Evolutionary conservation across 1,139 yeast genomes (phyloP).

Genomic region (Kazachstania sp.): DNA sequence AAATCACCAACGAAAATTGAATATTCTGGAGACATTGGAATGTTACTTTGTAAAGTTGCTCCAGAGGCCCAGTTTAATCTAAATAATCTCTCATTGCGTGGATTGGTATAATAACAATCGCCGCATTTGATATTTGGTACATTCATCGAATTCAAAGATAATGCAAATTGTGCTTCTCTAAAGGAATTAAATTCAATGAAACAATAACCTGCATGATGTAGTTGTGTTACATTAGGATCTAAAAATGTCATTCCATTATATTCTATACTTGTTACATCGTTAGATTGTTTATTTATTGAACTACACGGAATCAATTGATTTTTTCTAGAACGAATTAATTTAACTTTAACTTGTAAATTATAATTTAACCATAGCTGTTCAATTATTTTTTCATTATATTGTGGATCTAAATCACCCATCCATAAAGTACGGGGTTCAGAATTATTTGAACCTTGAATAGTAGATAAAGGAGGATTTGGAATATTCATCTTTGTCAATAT

Average conservation of each 20-base stretch:
- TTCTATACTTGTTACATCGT: too few species aligned
- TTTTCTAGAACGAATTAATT: constrained; percentile 50
- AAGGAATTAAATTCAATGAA: constrained; percentile 71
- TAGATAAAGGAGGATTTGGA: not conserved
- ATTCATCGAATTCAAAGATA: constrained; percentile 56
- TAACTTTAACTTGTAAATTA: constrained; percentile 45
- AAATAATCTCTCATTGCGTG: constrained; percentile 35
- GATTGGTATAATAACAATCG: constrained; percentile 19
- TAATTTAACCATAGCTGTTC: constrained; percentile 56
- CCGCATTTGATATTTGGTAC: constrained; percentile 51
- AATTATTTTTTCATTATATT: constrained; percentile 69
- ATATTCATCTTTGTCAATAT: not conserved
- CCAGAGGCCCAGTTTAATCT: constrained; percentile 87
- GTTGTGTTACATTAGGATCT: constrained; percentile 29
- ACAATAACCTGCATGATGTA: constrained; percentile 67
- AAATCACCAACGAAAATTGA: constrained; percentile 85
- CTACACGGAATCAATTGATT: constrained; percentile 27
- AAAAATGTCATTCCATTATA: constrained; percentile 28
- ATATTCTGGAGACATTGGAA: constrained; percentile 40
- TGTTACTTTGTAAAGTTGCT: constrained; percentile 37
- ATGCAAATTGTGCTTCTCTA: constrained; percentile 62
- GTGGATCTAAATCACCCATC: constrained; percentile 94
- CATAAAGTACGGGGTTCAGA: constrained; percentile 50
- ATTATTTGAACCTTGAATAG: not conserved
- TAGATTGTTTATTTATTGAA: constrained; percentile 17